Evolutionary conservation across 495 filamentous ascomycete species (phyloP), one percentile per base, ranked within the genome.

Genomic region (Lentithecium fluviatile): DNA sequence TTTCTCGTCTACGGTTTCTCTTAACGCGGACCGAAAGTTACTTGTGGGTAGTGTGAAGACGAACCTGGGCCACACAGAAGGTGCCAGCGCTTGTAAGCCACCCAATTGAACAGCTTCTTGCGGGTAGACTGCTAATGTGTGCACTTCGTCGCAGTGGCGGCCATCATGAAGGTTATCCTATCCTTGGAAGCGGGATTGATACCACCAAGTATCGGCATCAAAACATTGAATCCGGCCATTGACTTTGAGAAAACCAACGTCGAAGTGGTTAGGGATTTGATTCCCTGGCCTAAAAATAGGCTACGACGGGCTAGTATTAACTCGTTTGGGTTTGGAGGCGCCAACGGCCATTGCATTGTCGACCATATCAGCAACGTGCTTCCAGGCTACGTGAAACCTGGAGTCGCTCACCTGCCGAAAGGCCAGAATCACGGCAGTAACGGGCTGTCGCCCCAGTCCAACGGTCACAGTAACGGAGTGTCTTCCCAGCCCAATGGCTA

Each of bases 11-110:
- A 53, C 68, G 37, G 65, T 60, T 15, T 64, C n/a, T n/a, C n/a
- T n/a, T n/a, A n/a, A n/a, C n/a, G n/a, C n/a, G n/a, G n/a, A n/a
- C n/a, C n/a, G n/a, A n/a, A n/a, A n/a, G n/a, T 62, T 19, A 32
- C 29, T 32, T 32, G 10, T 32, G 3, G 29, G 29, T 32, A 4
- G 4, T 32, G 52, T 74, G 34, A 75, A 77, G 36, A 51, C 68
- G 0, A 75, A 75, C 50, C 13, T 77, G 10, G 74, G 74, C 1
- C 74, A 77, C 40, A 52, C 51, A 7, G 74, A 74, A 55, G 65
- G 58, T 12, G 66, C 69, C 0, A 68, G 66, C 32, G n/a, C n/a
- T n/a, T n/a, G n/a, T n/a, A n/a, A n/a, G n/a, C n/a, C n/a, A n/a
- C n/a, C n/a, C n/a, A n/a, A n/a, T n/a, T n/a, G n/a, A n/a, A n/a